Evolutionary conservation across 83 land plant genomes (phyloP), one percentile per base, ranked within the genome.

Genomic region (Larix sibirica): DNA sequence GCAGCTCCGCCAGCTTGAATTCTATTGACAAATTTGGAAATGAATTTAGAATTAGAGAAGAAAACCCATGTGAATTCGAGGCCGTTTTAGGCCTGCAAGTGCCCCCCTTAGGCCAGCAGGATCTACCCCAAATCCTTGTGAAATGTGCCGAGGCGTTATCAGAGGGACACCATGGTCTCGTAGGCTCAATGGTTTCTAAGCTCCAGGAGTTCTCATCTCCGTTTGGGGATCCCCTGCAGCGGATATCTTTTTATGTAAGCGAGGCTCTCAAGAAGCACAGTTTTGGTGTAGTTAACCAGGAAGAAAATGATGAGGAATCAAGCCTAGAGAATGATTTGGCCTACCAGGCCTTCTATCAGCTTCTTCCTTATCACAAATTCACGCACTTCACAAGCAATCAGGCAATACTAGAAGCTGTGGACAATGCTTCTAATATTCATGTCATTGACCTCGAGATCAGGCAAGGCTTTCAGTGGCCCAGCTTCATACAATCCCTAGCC

Each of bases 401-500:
- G 81, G 82, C 83, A 47, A 82, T 82, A 44, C 63, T 76, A 28
- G 80, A 82, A 47, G 83, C 83, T 24, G 58, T 77, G 38, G 83
- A 40, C n/a, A 56, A 42, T 26, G 59, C 61, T 24, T 71, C 80
- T 6, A 54, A 74, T 23, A 20, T 82, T 21, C 83, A 82, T 75
- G 21, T 82, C 60, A 60, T 82, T 21, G 83, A 82, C 56, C 44
- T 82, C 9, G 64, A 82, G 58, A 82, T 82, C 54, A 47, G 54
- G 10, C 81, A 82, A 44, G 83, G 83, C 38, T 28, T 82, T 9
- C 83, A 82, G 81, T 82, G 83, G 83, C 83, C 83, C 4, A 50
- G 36, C 28, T 82, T 82, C 81, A 26, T 82, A 50, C 81, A 82
- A 21, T 60, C 83, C 3, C 36, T 82, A n/a, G 56, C 83, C 28